A percentile compares a stretch with the other conserved stretches of the same genome.
phyloP scores from a whole-genome alignment of 768 basidiomycete genomes.

The Leccinellum rugosiceps region DNA sequence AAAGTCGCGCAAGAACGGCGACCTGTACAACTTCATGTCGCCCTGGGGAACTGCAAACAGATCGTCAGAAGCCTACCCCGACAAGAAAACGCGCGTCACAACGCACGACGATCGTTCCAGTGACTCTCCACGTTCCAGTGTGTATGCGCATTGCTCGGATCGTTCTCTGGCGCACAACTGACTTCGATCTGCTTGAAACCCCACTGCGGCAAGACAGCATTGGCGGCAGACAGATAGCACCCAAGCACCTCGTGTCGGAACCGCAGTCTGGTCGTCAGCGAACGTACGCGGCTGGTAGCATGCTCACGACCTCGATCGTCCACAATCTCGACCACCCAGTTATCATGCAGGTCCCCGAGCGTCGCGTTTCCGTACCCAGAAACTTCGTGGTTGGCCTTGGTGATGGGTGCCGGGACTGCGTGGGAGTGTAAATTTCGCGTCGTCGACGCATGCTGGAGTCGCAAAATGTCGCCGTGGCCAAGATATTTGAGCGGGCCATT shows the following conservation, averaged over 20 bases:
- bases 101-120: slow-evolving; percentile 91
- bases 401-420: slow-evolving; percentile 78
- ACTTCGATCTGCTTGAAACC: slow-evolving; percentile 99
- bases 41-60: slow-evolving; percentile 68
- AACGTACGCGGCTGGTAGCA: slow-evolving; percentile 70
- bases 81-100: background rate
- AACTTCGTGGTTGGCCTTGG: slow-evolving; percentile 88
- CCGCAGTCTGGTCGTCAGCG: slow-evolving; percentile 85
- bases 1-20: slow-evolving; percentile 95
- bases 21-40: slow-evolving; percentile 77
- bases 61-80: background rate
- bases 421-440: slow-evolving; percentile 93
- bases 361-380: slow-evolving; percentile 92
- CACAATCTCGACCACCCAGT: slow-evolving; percentile 92
- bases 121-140: slow-evolving; percentile 99
- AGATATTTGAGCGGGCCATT: slow-evolving; percentile 68
- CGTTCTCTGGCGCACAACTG: slow-evolving; percentile 86
- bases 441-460: slow-evolving; percentile 80
- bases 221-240: slow-evolving; percentile 89
- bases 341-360: slow-evolving; percentile 82
- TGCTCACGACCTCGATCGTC: slow-evolving; percentile 76
- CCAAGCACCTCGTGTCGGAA: slow-evolving; percentile 75
- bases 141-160: slow-evolving; percentile 76
- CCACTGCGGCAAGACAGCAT: slow-evolving; percentile 91
- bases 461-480: slow-evolving; percentile 70